Conservation (phyloP, 495 filamentous ascomycete species). For the Tuber brumale region DNA sequence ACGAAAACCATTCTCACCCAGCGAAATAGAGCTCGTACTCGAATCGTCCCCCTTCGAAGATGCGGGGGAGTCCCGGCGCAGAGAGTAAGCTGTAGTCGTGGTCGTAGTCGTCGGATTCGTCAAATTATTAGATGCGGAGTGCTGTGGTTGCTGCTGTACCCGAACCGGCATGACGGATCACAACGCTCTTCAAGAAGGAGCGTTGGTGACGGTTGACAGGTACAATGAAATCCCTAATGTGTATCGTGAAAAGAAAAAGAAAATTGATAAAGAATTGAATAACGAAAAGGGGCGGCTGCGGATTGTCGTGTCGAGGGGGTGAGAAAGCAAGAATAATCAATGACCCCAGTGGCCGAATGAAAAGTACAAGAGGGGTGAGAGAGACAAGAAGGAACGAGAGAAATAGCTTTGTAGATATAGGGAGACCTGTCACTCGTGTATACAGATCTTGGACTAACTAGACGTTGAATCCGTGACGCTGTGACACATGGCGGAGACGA, state of each 20-base stretch:
- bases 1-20: conserved; percentile 38
- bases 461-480: conserved; percentile 23
- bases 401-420: conserved; percentile 15
- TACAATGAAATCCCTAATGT: background rate
- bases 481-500: conserved; percentile 38
- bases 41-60: conserved; percentile 41
- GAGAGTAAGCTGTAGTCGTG: conserved; percentile 36
- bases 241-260: conserved; percentile 3
- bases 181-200: conserved; percentile 25
- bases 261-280: conserved; percentile 12
- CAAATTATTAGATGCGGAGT: conserved; percentile 33
- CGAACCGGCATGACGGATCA: conserved; percentile 42
- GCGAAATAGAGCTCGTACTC: conserved; percentile 40
- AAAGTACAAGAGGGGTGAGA: conserved; percentile 11
- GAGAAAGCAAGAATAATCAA: conserved; percentile 4
- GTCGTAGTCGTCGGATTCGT: conserved; percentile 37
- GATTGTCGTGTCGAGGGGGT: conserved; percentile 12
- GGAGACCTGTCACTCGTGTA: conserved; percentile 12
- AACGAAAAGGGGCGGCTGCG: conserved; percentile 18
- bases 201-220: conserved; percentile 18
- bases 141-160: conserved; percentile 40
- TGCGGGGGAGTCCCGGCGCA: conserved; percentile 37
- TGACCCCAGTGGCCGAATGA: background rate
- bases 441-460: conserved; percentile 28
- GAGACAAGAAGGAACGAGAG: conserved; percentile 10